Evolutionary conservation across 2,329 filamentous ascomycete genomes (phyloP).

Genomic region (Exophiala sp.): DNA sequence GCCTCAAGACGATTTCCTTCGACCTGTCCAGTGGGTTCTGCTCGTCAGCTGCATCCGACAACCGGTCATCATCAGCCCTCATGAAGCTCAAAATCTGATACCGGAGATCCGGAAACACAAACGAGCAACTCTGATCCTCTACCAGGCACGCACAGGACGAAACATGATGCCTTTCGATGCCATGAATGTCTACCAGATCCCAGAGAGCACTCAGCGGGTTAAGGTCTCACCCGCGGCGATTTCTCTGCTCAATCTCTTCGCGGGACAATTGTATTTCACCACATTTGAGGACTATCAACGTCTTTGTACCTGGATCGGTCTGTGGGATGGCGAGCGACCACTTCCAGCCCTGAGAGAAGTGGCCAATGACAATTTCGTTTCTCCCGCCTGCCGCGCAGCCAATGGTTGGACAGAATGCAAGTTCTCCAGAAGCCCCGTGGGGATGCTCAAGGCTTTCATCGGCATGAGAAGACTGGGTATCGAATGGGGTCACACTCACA

Average conservation of each 20-base stretch:
- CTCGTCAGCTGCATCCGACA: slow-evolving; percentile 29
- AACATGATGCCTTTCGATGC: slow-evolving; percentile 40
- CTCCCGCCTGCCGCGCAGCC: slow-evolving; percentile 29
- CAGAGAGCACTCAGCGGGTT: slow-evolving; percentile 21
- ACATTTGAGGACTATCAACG: slow-evolving; percentile 49
- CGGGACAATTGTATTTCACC: slow-evolving; percentile 60
- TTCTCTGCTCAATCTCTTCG: slow-evolving; percentile 57
- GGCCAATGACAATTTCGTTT: slow-evolving; percentile 30
- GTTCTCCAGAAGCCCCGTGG: slow-evolving; percentile 39
- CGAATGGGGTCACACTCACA: slow-evolving; percentile 41
- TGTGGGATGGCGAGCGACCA: slow-evolving; percentile 38
- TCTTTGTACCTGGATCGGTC: slow-evolving; percentile 25
- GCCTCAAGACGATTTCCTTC: slow-evolving; percentile 44
- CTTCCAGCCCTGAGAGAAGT: slow-evolving; percentile 28
- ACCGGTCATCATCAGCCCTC: slow-evolving; percentile 56
- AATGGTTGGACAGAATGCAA: slow-evolving; percentile 25
- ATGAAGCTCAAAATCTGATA: slow-evolving; percentile 53
- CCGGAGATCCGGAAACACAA: slow-evolving; percentile 34
- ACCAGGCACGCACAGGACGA: slow-evolving; percentile 44
- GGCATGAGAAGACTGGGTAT: slow-evolving; percentile 36
- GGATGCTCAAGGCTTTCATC: slow-evolving; percentile 38
- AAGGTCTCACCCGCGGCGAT: slow-evolving; percentile 32
- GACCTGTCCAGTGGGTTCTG: slow-evolving; percentile 53
- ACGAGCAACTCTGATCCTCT: slow-evolving; percentile 46
- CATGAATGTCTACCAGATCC: slow-evolving; percentile 43